Evolutionary conservation across 352 stramenopile species (phyloP).

Genomic region (Globisporangium nunn): DNA sequence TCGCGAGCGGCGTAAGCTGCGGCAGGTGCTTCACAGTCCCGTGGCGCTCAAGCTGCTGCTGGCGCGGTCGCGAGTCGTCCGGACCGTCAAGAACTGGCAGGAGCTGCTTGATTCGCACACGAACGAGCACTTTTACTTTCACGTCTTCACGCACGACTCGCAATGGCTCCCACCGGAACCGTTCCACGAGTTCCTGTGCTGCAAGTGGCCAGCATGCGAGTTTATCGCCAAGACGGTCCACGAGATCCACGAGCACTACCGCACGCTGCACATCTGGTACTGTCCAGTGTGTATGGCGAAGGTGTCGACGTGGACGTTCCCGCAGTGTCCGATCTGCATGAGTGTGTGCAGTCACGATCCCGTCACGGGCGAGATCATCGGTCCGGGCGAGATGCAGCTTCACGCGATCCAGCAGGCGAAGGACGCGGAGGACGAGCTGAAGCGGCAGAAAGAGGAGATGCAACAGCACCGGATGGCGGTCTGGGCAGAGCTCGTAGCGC

Average conservation of each 20-base stretch:
- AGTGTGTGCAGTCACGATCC: constrained; percentile 56
- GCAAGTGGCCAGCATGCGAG: constrained; percentile 53
- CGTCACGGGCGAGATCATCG: constrained; percentile 45
- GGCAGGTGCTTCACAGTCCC: constrained; percentile 63
- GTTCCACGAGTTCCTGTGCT: constrained; percentile 53
- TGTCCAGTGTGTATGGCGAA: constrained; percentile 71
- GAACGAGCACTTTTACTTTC: constrained; percentile 84
- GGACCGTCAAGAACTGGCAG: constrained; percentile 66
- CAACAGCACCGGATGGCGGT: constrained; percentile 58
- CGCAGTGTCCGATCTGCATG: constrained; percentile 48
- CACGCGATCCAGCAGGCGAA: constrained; percentile 33
- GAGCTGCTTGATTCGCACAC: constrained; percentile 74
- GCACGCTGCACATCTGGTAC: constrained; percentile 59
- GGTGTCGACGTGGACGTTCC: constrained; percentile 61
- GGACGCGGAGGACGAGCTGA: constrained; percentile 33
- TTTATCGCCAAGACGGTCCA: constrained; percentile 56
- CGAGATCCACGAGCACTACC: constrained; percentile 72
- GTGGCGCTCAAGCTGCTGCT: constrained; percentile 60
- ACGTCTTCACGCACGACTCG: constrained; percentile 72
- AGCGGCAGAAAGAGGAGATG: constrained; percentile 45
- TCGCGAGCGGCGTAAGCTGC: constrained; percentile 34
- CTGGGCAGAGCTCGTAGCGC: constrained; percentile 37
- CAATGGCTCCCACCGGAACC: constrained; percentile 68
- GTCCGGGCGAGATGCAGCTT: constrained; percentile 51
- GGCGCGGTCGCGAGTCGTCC: constrained; percentile 52